phyloP scores from a whole-genome alignment of 805 yeast species.

The Candida sonorensis region DNA sequence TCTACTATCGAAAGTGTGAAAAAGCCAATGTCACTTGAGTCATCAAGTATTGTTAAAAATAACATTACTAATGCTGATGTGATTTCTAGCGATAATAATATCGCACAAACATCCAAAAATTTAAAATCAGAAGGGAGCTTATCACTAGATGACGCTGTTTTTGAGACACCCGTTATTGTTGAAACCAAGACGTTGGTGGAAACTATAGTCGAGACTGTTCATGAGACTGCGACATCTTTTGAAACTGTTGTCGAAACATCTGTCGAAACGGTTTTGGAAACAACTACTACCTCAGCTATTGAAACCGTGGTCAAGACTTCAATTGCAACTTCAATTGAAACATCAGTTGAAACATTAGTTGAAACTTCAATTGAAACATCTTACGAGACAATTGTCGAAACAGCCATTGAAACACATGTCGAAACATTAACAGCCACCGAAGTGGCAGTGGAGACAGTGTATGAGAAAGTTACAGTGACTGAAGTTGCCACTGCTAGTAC shows the following conservation, averaged over 20 bases:
- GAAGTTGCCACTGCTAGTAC: slow-evolving; percentile 4
- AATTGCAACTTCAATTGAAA: slow-evolving; percentile 3
- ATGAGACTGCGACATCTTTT: not conserved
- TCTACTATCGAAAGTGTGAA: too few relatives aligned
- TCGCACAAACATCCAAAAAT: too few relatives aligned
- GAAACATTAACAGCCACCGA: slow-evolving; percentile 5
- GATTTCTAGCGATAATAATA: too few relatives aligned
- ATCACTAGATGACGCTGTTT: too few relatives aligned
- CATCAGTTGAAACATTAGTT: slow-evolving; percentile 4
- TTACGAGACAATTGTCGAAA: slow-evolving; percentile 3
- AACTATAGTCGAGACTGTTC: too few relatives aligned
- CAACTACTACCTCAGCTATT: slow-evolving; percentile 1
- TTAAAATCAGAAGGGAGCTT: too few relatives aligned
- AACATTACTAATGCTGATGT: too few relatives aligned
- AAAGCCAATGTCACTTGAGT: too few relatives aligned
- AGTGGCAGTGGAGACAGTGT: slow-evolving; percentile 1
- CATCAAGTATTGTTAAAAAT: too few relatives aligned
- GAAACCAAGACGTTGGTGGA: too few relatives aligned
- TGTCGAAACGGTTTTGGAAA: slow-evolving; percentile 2
- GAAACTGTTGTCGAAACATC: slow-evolving; percentile 1
- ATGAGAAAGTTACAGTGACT: slow-evolving; percentile 5
- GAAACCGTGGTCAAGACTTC: not conserved
- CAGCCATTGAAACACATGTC: slow-evolving; percentile 5
- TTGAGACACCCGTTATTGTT: too few relatives aligned
- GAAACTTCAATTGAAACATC: slow-evolving; percentile 4